Conservation (phyloP, 73 alveolate species). For the Paraurostyla sp. region DNA sequence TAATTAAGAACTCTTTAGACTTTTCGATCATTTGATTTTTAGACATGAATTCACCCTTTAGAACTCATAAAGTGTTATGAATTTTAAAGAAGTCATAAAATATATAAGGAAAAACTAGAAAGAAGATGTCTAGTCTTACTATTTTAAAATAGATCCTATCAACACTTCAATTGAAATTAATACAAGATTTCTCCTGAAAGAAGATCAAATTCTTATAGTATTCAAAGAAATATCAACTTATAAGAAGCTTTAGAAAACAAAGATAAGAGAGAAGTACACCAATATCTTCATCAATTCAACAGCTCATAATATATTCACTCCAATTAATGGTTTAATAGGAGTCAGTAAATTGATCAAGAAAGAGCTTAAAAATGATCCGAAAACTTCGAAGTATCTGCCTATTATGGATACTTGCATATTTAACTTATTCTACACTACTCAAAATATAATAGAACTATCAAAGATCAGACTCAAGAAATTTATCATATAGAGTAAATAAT, state of each 20-base stretch:
- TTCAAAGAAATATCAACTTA: conserved; percentile 28
- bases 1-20: too few species aligned
- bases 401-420: conserved; percentile 11
- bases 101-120: not conserved
- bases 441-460: conserved; percentile 19
- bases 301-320: conserved; percentile 49
- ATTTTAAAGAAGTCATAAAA: not conserved
- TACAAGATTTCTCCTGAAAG: not conserved
- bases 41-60: not conserved
- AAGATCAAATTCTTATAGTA: not conserved
- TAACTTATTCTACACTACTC: conserved; percentile 10
- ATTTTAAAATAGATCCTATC: conserved; percentile 3
- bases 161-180: not conserved
- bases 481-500: not conserved
- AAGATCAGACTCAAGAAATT: conserved; percentile 10
- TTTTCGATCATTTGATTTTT: not conserved
- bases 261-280: conserved; percentile 23
- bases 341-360: not conserved
- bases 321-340: conserved; percentile 35
- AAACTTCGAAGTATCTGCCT: not conserved
- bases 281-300: conserved; percentile 49
- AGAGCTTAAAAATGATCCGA: not conserved
- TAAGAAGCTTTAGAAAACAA: conserved; percentile 21
- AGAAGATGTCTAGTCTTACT: not conserved
- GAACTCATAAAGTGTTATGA: not conserved